phyloP scores from a whole-genome alignment of 495 filamentous ascomycete genomes.

The Amorphotheca resinae region DNA sequence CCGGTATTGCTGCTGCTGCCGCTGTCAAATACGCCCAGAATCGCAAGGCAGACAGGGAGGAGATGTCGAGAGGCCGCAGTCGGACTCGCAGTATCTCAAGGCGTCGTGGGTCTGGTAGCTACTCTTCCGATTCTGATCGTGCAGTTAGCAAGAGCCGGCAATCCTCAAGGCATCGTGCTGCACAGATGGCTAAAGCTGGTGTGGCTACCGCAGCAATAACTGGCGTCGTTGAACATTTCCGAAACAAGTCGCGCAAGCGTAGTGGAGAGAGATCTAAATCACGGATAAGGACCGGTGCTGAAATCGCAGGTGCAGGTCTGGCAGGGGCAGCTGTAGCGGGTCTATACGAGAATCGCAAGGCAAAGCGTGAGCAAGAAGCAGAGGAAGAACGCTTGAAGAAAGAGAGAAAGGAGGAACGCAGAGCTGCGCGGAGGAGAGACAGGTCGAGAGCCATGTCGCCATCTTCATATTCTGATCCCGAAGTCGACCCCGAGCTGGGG shows the following conservation, averaged over 20 bases:
- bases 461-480: constrained; percentile 34
- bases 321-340: constrained; percentile 70
- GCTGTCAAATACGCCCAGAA: constrained; percentile 65
- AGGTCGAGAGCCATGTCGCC: constrained; percentile 42
- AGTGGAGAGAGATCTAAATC: constrained; percentile 38
- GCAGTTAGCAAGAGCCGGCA: constrained; percentile 33
- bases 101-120: constrained; percentile 23
- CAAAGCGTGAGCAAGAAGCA: constrained; percentile 48
- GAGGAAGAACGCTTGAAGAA: constrained; percentile 20
- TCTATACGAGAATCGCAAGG: constrained; percentile 66
- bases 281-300: constrained; percentile 42
- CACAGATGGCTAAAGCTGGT: constrained; percentile 64
- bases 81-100: constrained; percentile 46
- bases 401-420: constrained; percentile 3
- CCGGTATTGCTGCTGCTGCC: constrained; percentile 59
- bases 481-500: constrained; percentile 52
- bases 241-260: constrained; percentile 56
- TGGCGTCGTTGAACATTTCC: constrained; percentile 59
- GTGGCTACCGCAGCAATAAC: constrained; percentile 66
- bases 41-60: constrained; percentile 53
- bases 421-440: constrained; percentile 27
- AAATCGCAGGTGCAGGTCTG: constrained; percentile 62
- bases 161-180: constrained; percentile 50
- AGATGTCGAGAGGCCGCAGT: constrained; percentile 54
- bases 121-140: constrained; percentile 15